These are phyloP conservation scores for Suillus fuscotomentosus DNA, from an alignment of 768 basidiomycete species.

Conservation along the genomic window DNA sequence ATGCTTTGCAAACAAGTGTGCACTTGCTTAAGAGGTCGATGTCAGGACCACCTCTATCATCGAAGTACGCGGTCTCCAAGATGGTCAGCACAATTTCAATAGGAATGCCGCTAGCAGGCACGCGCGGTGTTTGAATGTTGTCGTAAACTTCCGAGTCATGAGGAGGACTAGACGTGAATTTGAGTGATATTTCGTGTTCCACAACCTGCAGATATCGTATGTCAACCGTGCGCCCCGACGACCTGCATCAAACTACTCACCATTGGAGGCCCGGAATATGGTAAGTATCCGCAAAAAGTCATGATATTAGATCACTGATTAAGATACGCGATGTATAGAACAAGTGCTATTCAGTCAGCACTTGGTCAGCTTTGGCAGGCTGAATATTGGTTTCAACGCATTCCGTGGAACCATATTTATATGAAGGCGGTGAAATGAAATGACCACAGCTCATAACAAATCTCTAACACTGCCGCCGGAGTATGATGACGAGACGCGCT, in stretches of 20 bases:
- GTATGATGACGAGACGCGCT: background rate
- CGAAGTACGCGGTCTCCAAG: slow-evolving; percentile 53
- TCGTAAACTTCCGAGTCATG: slow-evolving; percentile 13
- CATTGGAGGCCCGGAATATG: slow-evolving; percentile 20
- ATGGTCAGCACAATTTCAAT: slow-evolving; percentile 63
- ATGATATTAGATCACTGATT: slow-evolving; percentile 22
- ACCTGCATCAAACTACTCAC: slow-evolving; percentile 15
- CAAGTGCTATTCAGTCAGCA: background rate
- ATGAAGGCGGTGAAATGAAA: slow-evolving; percentile 9
- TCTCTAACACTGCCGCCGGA: background rate
- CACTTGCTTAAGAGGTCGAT: slow-evolving; percentile 47
- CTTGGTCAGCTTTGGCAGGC: background rate
- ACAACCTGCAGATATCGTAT: slow-evolving; percentile 25
- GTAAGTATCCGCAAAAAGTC: slow-evolving; percentile 23
- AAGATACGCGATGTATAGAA: slow-evolving; percentile 8
- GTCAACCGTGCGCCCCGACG: slow-evolving; percentile 9
- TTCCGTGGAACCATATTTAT: slow-evolving; percentile 21
- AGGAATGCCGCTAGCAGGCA: slow-evolving; percentile 42
- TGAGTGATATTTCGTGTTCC: slow-evolving; percentile 39
- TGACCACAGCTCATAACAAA: background rate
- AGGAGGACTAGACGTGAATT: slow-evolving; percentile 31
- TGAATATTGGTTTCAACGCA: background rate
- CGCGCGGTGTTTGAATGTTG: slow-evolving; percentile 16
- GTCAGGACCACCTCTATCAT: slow-evolving; percentile 35
- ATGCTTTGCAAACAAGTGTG: slow-evolving; percentile 64